Conservation (phyloP, 371 early-diverging fungal genomes). For the Thermomucor indicae-seudaticae region DNA sequence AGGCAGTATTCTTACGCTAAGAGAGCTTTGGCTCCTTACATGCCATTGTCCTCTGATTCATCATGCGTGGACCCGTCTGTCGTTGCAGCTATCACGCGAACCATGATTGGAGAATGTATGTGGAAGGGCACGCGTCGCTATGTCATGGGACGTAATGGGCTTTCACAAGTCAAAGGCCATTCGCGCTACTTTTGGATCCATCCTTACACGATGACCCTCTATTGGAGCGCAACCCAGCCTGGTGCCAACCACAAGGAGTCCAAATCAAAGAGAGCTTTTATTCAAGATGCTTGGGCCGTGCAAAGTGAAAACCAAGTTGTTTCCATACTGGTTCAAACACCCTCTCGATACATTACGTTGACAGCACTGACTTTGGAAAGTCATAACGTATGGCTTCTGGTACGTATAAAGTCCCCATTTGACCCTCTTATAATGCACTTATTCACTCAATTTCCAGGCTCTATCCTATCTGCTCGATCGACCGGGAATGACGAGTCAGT, state of each 20-base stretch:
- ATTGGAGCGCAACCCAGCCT: constrained; percentile 75
- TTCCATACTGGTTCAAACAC: constrained; percentile 55
- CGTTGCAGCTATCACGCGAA: constrained; percentile 69
- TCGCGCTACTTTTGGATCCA: constrained; percentile 81
- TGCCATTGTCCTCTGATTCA: no score
- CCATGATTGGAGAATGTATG: constrained; percentile 81
- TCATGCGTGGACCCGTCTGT: no score
- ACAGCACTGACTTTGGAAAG: constrained; percentile 62
- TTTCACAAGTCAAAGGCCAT: constrained; percentile 62
- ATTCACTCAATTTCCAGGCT: no score
- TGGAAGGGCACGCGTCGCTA: constrained; percentile 69
- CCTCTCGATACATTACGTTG: constrained; percentile 64
- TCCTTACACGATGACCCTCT: constrained; percentile 76
- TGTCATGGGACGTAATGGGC: constrained; percentile 39
- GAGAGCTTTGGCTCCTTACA: no score
- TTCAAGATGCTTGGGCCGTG: constrained; percentile 53
- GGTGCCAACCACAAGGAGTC: constrained; percentile 51
- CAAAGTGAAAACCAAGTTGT: constrained; percentile 34
- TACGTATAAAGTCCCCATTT: no score
- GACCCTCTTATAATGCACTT: no score
- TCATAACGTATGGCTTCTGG: constrained; percentile 66
- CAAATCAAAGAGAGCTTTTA: constrained; percentile 55
- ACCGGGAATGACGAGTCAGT: no score
- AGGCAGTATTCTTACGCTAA: no score
- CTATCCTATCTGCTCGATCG: no score